Evolutionary conservation across 2,329 filamentous ascomycete species (phyloP), one percentile per base, ranked within the genome.

Genomic region (Tolypocladium endophyticum): DNA sequence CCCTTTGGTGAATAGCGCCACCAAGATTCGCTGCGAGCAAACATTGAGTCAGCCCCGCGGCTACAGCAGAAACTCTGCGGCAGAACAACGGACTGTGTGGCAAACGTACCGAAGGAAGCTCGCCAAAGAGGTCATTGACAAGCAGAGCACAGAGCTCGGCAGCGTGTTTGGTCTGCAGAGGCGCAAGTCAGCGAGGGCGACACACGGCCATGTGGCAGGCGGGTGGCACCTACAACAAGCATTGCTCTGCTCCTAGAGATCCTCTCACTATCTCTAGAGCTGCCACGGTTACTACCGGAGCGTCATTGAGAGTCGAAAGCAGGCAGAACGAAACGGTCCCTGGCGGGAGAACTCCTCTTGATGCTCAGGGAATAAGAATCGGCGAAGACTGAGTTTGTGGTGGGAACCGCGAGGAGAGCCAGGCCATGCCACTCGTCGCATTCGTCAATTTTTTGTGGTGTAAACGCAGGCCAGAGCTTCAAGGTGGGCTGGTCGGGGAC

Each of bases 141-240:
- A 97, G 83, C 72, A 96, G 86, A 78, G 87, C 84, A 79, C 91
- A 96, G 71, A 97, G 89, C 83, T 97, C 90, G 70, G 88, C 86
- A 66, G 89, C 82, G 72, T 89, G 84, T 78, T 91, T 86, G 62
- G 84, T 85, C 85, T 87, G 63, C 25, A n/a, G 61, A 56, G 50
- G 56, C 28, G 58, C 55, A 52, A 59, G 65, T 72, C 60, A 70
- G 67, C 59, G 38, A 60, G 58, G 61, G 61, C 64, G 60, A 59
- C 59, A 62, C 39, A 57, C 63, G 62, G 53, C 60, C 58, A 60
- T 55, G 60, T 61, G 60, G 64, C 56, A 63, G 65, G 54, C 60
- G 63, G 43, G 59, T 43, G 28, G 55, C 11, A 76, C 80, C 75
- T 75, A 86, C 83, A 67, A 77, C 73, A 67, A 76, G 74, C 73